Evolutionary conservation across 164 flowering plant species (phyloP), one percentile per base, ranked within the genome.

Genomic region (Kalanchoe fedtschenkoi): DNA sequence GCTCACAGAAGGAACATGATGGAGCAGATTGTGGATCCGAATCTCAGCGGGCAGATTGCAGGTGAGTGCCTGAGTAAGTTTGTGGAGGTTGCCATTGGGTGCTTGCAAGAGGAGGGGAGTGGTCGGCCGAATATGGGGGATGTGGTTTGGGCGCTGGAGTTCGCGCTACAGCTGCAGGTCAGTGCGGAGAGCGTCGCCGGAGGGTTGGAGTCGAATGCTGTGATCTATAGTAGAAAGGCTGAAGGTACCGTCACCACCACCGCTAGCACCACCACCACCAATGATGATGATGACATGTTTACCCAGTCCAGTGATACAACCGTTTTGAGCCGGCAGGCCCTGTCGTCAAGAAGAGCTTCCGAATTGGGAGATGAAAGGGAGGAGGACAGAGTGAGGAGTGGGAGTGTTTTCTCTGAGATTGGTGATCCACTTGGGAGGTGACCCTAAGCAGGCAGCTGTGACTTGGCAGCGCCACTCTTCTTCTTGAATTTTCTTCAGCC

Each of bases 41-140:
- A 54, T n/a, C 63, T 81, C 15, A 69, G 14, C 32, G 83, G 75
- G 0, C 32, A 69, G 64, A 71, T 79, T 19, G 66, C 72, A 2
- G 66, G 73, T 0, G 75, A 68, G 55, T 71, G 81, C 60, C 53
- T 79, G 61, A 62, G 61, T 47, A 74, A 75, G 61, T 81, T 53
- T 64, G 68, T 4, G 2, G 77, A 68, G 60, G 41, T 72, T 0
- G 77, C 73, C 0, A 21, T 6, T 2, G 59, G 60, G 21, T 79
- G 86, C 65, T 4, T 77, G 55, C 24, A 34, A 1, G 75, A 77
- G 13, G 34, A 64, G 0, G 78, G 81, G 4, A 54, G 55, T 6
- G 73, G 77, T 16, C 60, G 85, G 46, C 82, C 83, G 0, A n/a
- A 71, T 2, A 81, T 78, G 82, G 68, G 64, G 0, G 84, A 80